Percentiles rank a stretch among this genome's conserved stretches.
phyloP scores from a whole-genome alignment of 306 rosid species.

The Rosa persica region DNA sequence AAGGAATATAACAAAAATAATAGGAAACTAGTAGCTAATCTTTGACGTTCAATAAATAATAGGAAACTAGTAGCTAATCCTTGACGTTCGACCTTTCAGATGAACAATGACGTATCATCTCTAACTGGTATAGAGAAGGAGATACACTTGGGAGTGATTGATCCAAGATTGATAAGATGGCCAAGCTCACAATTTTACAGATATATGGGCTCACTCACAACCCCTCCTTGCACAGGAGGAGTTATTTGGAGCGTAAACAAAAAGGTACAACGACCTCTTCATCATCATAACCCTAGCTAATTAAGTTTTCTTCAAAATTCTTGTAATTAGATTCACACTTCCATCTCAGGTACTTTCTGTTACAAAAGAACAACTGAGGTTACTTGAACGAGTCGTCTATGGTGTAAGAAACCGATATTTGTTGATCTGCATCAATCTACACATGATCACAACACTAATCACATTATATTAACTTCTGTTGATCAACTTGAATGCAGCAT shows the following conservation, averaged over 20 bases:
- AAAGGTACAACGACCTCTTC: slow-evolving; percentile 18
- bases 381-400: slow-evolving; percentile 17
- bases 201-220: slow-evolving; percentile 41
- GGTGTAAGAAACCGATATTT: slow-evolving; percentile 27
- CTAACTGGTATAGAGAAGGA: slow-evolving; percentile 10
- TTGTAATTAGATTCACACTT: no score
- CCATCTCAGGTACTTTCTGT: slow-evolving; percentile 20
- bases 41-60: no score
- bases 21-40: not conserved
- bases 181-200: slow-evolving; percentile 21
- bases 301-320: no score
- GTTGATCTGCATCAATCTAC: not conserved
- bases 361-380: slow-evolving; percentile 29
- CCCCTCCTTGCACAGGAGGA: slow-evolving; percentile 43
- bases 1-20: no score
- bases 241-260: slow-evolving; percentile 40
- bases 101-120: slow-evolving; percentile 14
- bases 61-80: not conserved
- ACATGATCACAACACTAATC: not conserved
- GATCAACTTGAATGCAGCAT: slow-evolving; percentile 21
- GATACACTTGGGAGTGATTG: slow-evolving; percentile 12
- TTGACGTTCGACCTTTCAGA: slow-evolving; percentile 12
- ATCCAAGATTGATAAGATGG: slow-evolving; percentile 23
- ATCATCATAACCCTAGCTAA: no score
- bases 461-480: not conserved